Evolutionary conservation across 208 protist genomes (phyloP), one percentile per base, ranked within the genome.

Genomic region (Crithidia mellificae): DNA sequence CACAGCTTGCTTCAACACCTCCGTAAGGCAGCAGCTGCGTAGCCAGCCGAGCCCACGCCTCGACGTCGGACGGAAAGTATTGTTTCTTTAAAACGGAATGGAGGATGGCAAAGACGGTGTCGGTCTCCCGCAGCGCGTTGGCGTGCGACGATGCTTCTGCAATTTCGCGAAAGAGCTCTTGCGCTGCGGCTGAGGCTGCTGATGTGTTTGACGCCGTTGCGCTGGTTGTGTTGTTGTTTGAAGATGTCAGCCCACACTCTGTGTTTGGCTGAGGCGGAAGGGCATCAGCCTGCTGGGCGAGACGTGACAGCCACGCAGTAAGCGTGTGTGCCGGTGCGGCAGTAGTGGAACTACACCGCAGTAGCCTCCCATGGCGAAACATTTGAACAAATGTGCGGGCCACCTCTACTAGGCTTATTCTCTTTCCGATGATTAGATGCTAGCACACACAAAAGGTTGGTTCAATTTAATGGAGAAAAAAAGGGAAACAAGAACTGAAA

Each of bases 61-160:
- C 30, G 1, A 41, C 32, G 29, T 67, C 66, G 6, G 78, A 19
- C 0, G 85, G 87, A 32, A 59, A 77, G 15, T 77, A 43, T 2
- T 72, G 52, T 43, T 78, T 79, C 14, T 29, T 50, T 2, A 87
- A 41, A 2, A 92, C 63, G 9, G 49, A 55, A 36, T 83, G 72
- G 7, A 84, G 70, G 44, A 93, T 32, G 20, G 68, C 65, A 20
- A 83, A 69, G 3, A 91, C 51, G 6, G 85, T 84, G 59, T 95
- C 90, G 0, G 85, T 90, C 63, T 95, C 90, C 46, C 83, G 80
- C 27, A 91, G 47, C 0, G 76, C 59, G 24, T 78, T 68, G 15
- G 86, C 86, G 43, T 83, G 79, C 0, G 57, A 36, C 2, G 77
- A 62, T 0, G 72, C 67, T 9, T 67, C 12, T 30, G 80, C 64